Percentiles rank a stretch among this genome's conserved stretches.
phyloP scores from a whole-genome alignment of 2,329 filamentous ascomycete genomes.

The Cladophialophora psammophila region DNA sequence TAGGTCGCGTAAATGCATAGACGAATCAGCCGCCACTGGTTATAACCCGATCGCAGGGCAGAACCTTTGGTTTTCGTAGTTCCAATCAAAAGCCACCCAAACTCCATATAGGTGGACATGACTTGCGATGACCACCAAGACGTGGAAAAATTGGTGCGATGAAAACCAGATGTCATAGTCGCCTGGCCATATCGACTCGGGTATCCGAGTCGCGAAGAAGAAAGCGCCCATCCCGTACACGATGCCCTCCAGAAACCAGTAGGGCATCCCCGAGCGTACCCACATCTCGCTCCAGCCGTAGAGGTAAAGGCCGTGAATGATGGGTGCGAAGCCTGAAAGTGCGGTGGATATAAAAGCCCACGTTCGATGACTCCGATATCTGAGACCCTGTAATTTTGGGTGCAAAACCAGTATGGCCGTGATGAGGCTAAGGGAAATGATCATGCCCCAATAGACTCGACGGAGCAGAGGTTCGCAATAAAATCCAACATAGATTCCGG shows the following conservation, averaged over 20 bases:
- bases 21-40: background rate
- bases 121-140: slow-evolving; percentile 51
- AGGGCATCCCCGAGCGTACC: slow-evolving; percentile 44
- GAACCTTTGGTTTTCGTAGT: slow-evolving; percentile 40
- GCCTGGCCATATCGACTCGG: slow-evolving; percentile 43
- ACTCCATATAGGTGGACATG: slow-evolving; percentile 51
- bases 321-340: slow-evolving; percentile 46
- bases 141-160: slow-evolving; percentile 48
- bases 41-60: slow-evolving; percentile 29
- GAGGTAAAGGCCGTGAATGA: slow-evolving; percentile 44
- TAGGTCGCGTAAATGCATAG: background rate
- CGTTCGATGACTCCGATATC: slow-evolving; percentile 44
- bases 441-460: slow-evolving; percentile 48
- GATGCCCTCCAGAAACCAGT: slow-evolving; percentile 47
- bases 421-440: slow-evolving; percentile 42
- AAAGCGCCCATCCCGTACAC: slow-evolving; percentile 44
- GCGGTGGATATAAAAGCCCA: slow-evolving; percentile 44
- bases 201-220: slow-evolving; percentile 41
- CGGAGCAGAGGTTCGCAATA: slow-evolving; percentile 45
- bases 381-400: slow-evolving; percentile 44
- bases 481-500: slow-evolving; percentile 48
- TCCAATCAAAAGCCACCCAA: slow-evolving; percentile 45
- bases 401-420: slow-evolving; percentile 47
- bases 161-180: slow-evolving; percentile 47
- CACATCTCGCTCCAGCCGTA: slow-evolving; percentile 42